Percentiles rank a stretch among this genome's conserved stretches.
Evolutionary conservation across 2,329 filamentous ascomycete genomes (phyloP).

Genomic region (Ilyonectria destructans): DNA sequence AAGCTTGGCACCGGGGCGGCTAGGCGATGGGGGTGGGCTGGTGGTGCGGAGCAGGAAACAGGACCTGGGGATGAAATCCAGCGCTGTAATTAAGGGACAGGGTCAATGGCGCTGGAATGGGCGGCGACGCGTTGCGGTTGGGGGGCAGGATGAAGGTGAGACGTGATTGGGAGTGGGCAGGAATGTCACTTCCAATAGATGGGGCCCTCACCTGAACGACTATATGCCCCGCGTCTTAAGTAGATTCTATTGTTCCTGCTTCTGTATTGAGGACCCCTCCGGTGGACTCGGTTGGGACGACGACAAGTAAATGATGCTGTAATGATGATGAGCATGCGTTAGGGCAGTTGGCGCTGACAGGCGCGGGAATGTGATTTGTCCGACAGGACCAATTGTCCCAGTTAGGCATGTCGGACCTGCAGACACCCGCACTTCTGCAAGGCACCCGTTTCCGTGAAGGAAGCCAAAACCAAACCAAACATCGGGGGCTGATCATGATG

Average conservation of each 20-base stretch:
- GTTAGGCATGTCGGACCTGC: neutral
- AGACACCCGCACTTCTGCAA: conserved; percentile 21
- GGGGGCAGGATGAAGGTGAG: conserved; percentile 18
- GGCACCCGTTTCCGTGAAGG: conserved; percentile 10
- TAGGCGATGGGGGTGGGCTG: neutral
- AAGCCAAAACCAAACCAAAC: neutral
- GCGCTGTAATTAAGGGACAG: conserved; percentile 25
- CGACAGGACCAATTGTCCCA: neutral
- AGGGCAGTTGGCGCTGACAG: no score
- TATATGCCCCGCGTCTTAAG: neutral
- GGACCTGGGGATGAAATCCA: conserved; percentile 1
- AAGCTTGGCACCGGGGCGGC: neutral
- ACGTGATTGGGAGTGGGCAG: conserved; percentile 11
- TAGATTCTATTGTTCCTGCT: neutral
- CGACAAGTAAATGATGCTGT: no score
- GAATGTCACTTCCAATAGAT: conserved; percentile 1
- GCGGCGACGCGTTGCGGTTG: conserved; percentile 3
- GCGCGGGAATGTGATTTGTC: no score
- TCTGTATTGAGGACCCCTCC: no score
- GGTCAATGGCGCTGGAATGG: conserved; percentile 27
- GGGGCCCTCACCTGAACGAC: neutral
- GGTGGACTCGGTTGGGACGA: no score
- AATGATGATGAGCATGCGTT: no score
- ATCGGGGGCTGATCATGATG: neutral
- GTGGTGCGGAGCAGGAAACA: conserved; percentile 11